phyloP scores from a whole-genome alignment of 2,329 filamentous ascomycete genomes.

The Rutstroemia sp. region DNA sequence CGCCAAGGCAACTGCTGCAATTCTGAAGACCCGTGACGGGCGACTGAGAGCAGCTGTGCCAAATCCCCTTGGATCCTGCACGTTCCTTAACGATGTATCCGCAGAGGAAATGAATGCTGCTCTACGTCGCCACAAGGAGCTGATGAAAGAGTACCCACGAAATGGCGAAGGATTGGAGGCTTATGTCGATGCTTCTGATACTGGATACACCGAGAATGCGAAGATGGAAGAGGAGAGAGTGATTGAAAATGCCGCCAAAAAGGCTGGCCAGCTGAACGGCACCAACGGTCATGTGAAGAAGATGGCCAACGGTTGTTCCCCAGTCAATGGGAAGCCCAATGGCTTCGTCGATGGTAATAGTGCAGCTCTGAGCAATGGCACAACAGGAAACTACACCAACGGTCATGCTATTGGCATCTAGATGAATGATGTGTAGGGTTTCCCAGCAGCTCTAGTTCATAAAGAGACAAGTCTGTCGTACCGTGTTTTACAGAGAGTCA shows the following conservation, averaged over 20 bases:
- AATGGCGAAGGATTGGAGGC: slow-evolving; percentile 60
- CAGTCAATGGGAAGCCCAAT: neutral
- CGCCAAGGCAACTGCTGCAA: slow-evolving; percentile 58
- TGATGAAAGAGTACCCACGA: slow-evolving; percentile 56
- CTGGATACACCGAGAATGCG: slow-evolving; percentile 41
- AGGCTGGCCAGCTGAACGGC: slow-evolving; percentile 19
- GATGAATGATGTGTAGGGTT: neutral
- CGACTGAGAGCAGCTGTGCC: slow-evolving; percentile 61
- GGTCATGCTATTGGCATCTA: neutral
- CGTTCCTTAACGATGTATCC: slow-evolving; percentile 61
- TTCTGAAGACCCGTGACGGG: slow-evolving; percentile 64
- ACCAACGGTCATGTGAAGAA: slow-evolving; percentile 13
- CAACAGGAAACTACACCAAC: neutral
- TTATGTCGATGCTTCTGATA: slow-evolving; percentile 62
- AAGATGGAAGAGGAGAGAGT: slow-evolving; percentile 23
- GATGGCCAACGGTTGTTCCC: neutral
- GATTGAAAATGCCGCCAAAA: slow-evolving; percentile 18
- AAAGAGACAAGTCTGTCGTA: neutral
- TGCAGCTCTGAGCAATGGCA: neutral
- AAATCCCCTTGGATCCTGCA: slow-evolving; percentile 57
- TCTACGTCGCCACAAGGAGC: slow-evolving; percentile 53
- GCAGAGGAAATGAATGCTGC: slow-evolving; percentile 54
- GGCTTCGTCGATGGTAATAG: neutral
- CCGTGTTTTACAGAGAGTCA: neutral
- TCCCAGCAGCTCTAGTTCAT: no score